phyloP scores from a whole-genome alignment of 495 filamentous ascomycete species.

The Usnea hakonensis region DNA sequence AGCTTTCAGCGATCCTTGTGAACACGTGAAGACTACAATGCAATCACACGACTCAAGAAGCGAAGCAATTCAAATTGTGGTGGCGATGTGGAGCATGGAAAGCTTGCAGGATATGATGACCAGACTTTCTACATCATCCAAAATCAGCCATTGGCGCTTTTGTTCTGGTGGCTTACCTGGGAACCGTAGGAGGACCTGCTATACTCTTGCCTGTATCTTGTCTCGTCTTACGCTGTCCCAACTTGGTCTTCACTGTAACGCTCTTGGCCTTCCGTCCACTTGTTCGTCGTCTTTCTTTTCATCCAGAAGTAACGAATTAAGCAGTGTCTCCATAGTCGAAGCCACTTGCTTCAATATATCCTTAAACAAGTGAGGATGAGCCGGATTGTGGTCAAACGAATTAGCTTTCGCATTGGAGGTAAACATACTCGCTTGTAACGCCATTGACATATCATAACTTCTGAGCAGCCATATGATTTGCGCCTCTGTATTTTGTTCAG shows the following conservation, averaged over 20 bases:
- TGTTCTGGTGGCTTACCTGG: neutral
- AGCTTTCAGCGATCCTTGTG: neutral
- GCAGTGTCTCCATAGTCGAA: neutral
- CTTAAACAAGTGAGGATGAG: neutral
- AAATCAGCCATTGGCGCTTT: neutral
- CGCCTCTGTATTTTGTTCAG: neutral
- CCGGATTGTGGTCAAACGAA: neutral
- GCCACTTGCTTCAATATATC: neutral
- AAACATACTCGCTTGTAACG: neutral
- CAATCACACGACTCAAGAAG: too few species aligned
- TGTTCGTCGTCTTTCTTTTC: neutral
- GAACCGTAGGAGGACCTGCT: neutral
- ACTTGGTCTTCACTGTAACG: neutral
- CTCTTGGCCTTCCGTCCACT: neutral
- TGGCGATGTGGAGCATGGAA: conserved; percentile 4
- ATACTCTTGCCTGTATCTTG: neutral
- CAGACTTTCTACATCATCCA: neutral
- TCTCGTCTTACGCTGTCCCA: neutral
- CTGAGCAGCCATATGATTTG: neutral
- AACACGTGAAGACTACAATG: too few species aligned
- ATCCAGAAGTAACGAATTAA: neutral
- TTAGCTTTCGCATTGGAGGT: neutral
- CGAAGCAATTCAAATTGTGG: too few species aligned
- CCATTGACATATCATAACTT: neutral
- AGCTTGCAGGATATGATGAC: neutral